Evolutionary conservation across 306 rosid species (phyloP), one percentile per base, ranked within the genome.

Genomic region (Amphicarpaea edgeworthii): DNA sequence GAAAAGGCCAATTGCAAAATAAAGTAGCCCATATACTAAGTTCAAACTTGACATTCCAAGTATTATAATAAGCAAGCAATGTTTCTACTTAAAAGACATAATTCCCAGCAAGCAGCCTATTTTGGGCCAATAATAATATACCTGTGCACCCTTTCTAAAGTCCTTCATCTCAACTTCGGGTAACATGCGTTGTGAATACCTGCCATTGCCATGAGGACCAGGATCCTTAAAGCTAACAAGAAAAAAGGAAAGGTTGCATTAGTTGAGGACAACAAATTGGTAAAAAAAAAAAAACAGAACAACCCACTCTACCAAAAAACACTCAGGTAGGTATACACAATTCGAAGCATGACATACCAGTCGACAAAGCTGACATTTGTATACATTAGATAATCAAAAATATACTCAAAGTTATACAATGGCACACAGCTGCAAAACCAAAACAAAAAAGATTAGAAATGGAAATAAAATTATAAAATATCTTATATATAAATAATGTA

Each of bases 131-230:
- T n/a, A n/a, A n/a, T n/a, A n/a, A 58, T 37, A 64, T 87, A 96
- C 98, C 99, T 96, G 99, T 16, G 97, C 99, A 68, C 99, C 99
- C 96, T 96, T 96, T 79, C 99, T 88, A 72, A 96, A 96, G 82
- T 93, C 89, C 84, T 91, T 96, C 83, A 71, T 73, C 81, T 89
- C 96, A 84, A 96, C 83, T 88, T 96, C 99, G 12, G 99, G 99
- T 81, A 85, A 69, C 99, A 96, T 93, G 81, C 77, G 97, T 61
- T 90, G 88, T 16, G 96, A 89, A 80, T 88, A 96, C 82, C 99
- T 88, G 49, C 99, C 99, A 79, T 92, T 90, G 66, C 99, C 99
- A 81, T 89, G 93, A 4, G 94, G 99, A 82, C 99, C 99, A 41
- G 98, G 97, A 85, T 96, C 99, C 85, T 82, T 70, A 83, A 96